phyloP scores from a whole-genome alignment of 495 filamentous ascomycete genomes.

The Aspergillus cristatus region DNA sequence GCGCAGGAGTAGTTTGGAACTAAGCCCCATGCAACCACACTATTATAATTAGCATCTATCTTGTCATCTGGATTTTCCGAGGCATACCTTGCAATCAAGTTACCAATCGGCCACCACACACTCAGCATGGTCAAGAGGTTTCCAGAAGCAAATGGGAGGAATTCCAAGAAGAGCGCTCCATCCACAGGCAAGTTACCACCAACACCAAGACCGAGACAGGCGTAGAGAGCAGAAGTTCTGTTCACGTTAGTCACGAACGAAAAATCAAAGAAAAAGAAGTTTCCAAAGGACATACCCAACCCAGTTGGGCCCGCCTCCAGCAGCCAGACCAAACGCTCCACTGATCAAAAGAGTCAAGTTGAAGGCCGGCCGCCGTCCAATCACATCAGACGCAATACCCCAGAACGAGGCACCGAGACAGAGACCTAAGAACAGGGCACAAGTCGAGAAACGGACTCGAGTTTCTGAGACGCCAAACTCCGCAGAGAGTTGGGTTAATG shows the following conservation, averaged over 20 bases:
- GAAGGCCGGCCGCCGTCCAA: slow-evolving; percentile 51
- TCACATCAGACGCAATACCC: slow-evolving; percentile 48
- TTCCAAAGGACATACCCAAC: slow-evolving; percentile 30
- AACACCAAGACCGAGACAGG: slow-evolving; percentile 47
- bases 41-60: slow-evolving; percentile 23
- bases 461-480: slow-evolving; percentile 44
- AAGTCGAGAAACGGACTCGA: slow-evolving; percentile 46
- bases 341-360: slow-evolving; percentile 48
- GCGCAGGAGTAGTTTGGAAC: slow-evolving; percentile 45
- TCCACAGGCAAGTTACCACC: slow-evolving; percentile 51
- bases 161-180: slow-evolving; percentile 53
- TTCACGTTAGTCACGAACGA: slow-evolving; percentile 3
- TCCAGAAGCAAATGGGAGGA: slow-evolving; percentile 44
- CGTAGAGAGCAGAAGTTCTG: slow-evolving; percentile 35
- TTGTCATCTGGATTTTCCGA: too few species aligned
- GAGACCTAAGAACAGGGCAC: slow-evolving; percentile 46
- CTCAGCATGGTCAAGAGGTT: slow-evolving; percentile 48
- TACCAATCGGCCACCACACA: slow-evolving; percentile 53
- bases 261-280: background rate
- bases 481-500: slow-evolving; percentile 38
- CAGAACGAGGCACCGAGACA: slow-evolving; percentile 52
- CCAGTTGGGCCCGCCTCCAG: slow-evolving; percentile 45
- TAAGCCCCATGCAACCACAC: slow-evolving; percentile 48
- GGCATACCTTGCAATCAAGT: slow-evolving; percentile 36
- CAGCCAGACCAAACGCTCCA: slow-evolving; percentile 46